Conservation (phyloP, 805 yeast genomes). For the Suhomyces faveliae region DNA sequence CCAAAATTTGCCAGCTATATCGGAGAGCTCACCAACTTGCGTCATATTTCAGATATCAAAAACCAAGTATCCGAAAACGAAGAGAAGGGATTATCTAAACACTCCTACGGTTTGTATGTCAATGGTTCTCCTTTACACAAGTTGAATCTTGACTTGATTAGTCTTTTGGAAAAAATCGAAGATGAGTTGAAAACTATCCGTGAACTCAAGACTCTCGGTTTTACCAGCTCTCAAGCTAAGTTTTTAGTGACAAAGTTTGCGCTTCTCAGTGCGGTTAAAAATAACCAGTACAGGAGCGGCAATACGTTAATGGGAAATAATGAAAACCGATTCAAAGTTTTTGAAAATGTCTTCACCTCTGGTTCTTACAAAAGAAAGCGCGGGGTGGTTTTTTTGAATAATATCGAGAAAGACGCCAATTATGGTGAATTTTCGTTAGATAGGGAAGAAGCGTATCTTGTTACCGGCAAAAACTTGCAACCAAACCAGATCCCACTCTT, state of each 20-base stretch:
- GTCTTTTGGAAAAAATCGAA: constrained; percentile 39
- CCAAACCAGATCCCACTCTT: constrained; percentile 68
- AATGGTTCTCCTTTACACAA: constrained; percentile 67
- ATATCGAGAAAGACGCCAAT: constrained; percentile 61
- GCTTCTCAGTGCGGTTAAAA: constrained; percentile 38
- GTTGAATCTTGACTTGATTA: constrained; percentile 42
- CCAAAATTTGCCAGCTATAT: constrained; percentile 52
- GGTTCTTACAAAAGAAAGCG: constrained; percentile 18
- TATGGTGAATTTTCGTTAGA: constrained; percentile 46
- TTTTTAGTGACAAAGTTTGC: constrained; percentile 37
- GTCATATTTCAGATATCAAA: constrained; percentile 20
- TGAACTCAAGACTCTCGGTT: constrained; percentile 28
- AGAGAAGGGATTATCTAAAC: constrained; percentile 36
- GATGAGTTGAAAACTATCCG: constrained; percentile 24
- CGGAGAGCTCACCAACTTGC: constrained; percentile 14
- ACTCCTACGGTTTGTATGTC: constrained; percentile 53
- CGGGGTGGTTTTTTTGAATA: constrained; percentile 70
- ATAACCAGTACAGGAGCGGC: constrained; percentile 35
- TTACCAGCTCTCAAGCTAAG: constrained; percentile 31
- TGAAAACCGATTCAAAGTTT: constrained; percentile 35
- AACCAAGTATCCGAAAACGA: constrained; percentile 29
- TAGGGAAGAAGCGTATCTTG: constrained; percentile 47
- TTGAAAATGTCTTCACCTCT: constrained; percentile 21
- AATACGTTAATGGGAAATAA: constrained; percentile 28
- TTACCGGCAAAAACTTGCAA: constrained; percentile 17